Conservation (phyloP, 306 rosid genomes). For the Fragaria vesca region DNA sequence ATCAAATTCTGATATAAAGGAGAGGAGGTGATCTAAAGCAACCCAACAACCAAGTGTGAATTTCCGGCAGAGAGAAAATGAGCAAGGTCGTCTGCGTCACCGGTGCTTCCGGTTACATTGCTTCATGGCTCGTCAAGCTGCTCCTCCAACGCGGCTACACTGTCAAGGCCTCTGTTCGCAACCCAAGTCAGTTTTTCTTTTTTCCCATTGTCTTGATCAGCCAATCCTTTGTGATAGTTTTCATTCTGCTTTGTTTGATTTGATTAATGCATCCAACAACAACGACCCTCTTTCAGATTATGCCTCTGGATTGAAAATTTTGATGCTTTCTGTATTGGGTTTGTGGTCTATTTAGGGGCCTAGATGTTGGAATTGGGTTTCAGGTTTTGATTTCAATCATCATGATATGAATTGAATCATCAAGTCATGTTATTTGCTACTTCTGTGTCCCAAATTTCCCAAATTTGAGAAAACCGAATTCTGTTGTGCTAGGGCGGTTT, state of each 20-base stretch:
- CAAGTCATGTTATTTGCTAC: background rate
- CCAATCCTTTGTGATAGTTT: background rate
- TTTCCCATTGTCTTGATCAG: background rate
- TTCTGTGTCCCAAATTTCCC: background rate
- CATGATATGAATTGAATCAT: background rate
- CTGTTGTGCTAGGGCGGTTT: too few species aligned
- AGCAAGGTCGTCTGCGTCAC: slow-evolving; percentile 50
- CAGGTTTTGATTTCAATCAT: background rate
- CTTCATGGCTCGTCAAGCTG: slow-evolving; percentile 54
- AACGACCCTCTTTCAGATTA: slow-evolving; percentile 7
- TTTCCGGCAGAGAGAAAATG: slow-evolving; percentile 15
- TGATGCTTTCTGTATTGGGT: slow-evolving; percentile 7
- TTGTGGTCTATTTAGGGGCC: background rate
- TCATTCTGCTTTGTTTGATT: background rate
- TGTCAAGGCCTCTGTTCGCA: slow-evolving; percentile 54
- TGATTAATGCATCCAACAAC: background rate
- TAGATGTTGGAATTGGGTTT: background rate
- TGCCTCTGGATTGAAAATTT: slow-evolving; percentile 5
- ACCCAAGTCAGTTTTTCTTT: slow-evolving; percentile 31
- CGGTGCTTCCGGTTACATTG: slow-evolving; percentile 57
- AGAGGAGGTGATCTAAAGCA: background rate
- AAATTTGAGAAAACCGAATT: background rate
- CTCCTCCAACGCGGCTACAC: slow-evolving; percentile 54
- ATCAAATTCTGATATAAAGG: background rate
- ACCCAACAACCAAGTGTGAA: background rate